phyloP scores from a whole-genome alignment of 805 yeast species.

The Tetrapisispora namnaoensis region DNA sequence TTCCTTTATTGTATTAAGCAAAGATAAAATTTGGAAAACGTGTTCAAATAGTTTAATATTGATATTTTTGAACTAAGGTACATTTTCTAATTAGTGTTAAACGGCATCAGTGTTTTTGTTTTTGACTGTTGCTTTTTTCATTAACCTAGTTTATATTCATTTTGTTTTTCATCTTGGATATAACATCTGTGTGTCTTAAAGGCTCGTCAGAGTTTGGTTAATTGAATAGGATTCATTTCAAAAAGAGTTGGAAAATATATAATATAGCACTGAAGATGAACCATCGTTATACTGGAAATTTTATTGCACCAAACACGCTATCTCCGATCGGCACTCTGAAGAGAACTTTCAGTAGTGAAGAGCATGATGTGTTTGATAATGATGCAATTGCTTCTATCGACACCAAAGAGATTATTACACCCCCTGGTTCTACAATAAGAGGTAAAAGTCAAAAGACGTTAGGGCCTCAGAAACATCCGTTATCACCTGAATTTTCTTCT shows the following conservation, averaged over 20 bases:
- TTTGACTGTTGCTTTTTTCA: too few species aligned
- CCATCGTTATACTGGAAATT: not conserved
- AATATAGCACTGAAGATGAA: not conserved
- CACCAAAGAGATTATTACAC: conserved; percentile 17
- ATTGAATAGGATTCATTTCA: too few species aligned
- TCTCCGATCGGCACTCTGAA: conserved; percentile 5
- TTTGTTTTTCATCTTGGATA: not conserved
- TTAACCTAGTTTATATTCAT: too few species aligned
- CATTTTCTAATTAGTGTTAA: too few species aligned
- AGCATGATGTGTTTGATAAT: not conserved
- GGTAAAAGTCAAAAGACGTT: not conserved
- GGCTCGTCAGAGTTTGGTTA: too few species aligned
- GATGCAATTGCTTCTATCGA: not conserved
- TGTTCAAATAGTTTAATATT: too few species aligned
- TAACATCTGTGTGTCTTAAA: not conserved
- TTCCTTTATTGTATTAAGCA: too few species aligned
- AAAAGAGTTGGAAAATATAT: not conserved
- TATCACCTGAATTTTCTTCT: conserved; percentile 27
- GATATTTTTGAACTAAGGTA: too few species aligned
- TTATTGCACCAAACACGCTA: not conserved
- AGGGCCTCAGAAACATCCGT: conserved; percentile 9
- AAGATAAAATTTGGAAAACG: too few species aligned
- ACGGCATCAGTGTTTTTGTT: too few species aligned
- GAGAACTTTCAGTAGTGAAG: conserved; percentile 5
- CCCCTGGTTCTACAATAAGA: conserved; percentile 24